phyloP scores from a whole-genome alignment of 331 rosid genomes.

The Quercus lobata region DNA sequence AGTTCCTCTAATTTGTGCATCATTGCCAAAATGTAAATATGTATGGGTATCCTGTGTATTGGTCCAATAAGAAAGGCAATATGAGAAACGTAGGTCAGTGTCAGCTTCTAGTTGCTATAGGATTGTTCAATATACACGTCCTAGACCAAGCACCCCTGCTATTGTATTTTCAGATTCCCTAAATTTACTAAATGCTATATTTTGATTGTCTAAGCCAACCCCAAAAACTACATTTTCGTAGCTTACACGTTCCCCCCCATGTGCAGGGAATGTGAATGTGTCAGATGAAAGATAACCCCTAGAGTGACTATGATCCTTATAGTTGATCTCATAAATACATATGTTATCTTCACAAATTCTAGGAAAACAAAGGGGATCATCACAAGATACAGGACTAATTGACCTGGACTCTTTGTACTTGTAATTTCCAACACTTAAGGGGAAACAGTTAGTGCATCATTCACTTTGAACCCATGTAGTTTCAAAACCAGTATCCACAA shows the following conservation, averaged over 20 bases:
- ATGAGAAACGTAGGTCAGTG: not conserved
- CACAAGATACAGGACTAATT: not conserved
- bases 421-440: slow-evolving; percentile 6
- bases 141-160: slow-evolving; percentile 13
- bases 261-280: not conserved
- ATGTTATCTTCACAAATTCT: not conserved
- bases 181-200: not conserved
- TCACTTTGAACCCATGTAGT: slow-evolving; percentile 21
- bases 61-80: too few species aligned
- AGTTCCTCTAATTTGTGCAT: slow-evolving; percentile 2
- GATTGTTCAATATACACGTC: not conserved
- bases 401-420: not conserved
- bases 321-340: not conserved
- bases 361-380: slow-evolving; percentile 13
- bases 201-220: not conserved
- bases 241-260: not conserved
- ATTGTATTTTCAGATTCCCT: not conserved
- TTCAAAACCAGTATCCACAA: slow-evolving; percentile 13
- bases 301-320: not conserved
- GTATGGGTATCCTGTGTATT: too few species aligned
- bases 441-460: slow-evolving; percentile 15
- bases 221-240: not conserved
- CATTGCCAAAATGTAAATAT: not conserved
- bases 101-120: not conserved
- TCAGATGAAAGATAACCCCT: not conserved